Conservation (phyloP, 148 eudicot genomes). For the Vaccinium darrowii region DNA sequence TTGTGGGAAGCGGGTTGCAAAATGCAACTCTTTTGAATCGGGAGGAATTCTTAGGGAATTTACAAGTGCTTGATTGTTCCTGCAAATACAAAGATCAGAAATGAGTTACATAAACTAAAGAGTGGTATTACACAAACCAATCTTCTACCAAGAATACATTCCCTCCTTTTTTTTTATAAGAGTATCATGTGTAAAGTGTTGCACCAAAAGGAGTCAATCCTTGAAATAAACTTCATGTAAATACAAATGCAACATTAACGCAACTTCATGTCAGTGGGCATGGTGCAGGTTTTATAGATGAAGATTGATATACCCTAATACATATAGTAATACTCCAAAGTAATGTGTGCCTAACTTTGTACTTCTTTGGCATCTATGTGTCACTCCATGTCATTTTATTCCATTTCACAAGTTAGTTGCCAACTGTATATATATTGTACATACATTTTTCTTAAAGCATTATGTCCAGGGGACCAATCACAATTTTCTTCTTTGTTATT, state of each 20-base stretch:
- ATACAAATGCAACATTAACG: not conserved
- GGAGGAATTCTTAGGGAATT: constrained; percentile 46
- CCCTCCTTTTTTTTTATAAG: not conserved
- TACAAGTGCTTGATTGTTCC: constrained; percentile 59
- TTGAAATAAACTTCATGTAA: not conserved
- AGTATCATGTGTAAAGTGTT: not conserved
- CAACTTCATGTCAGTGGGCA: not conserved
- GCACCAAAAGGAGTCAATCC: not conserved
- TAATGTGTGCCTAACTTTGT: not conserved
- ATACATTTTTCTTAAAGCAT: not conserved
- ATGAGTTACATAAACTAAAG: not conserved
- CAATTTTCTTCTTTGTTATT: not conserved
- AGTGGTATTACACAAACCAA: not conserved
- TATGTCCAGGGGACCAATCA: not conserved
- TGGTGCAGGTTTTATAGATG: not conserved
- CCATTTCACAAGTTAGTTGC: not conserved
- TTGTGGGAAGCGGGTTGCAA: constrained; percentile 51
- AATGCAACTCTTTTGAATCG: constrained; percentile 57
- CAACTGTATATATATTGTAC: not conserved
- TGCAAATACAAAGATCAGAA: constrained; percentile 23
- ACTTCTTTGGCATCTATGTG: not conserved
- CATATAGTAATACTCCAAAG: not conserved
- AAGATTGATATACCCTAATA: not conserved
- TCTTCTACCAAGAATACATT: not conserved
- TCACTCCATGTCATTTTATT: not conserved